Evolutionary conservation across 2,329 filamentous ascomycete species (phyloP).

Genomic region (Fusarium xylarioides): DNA sequence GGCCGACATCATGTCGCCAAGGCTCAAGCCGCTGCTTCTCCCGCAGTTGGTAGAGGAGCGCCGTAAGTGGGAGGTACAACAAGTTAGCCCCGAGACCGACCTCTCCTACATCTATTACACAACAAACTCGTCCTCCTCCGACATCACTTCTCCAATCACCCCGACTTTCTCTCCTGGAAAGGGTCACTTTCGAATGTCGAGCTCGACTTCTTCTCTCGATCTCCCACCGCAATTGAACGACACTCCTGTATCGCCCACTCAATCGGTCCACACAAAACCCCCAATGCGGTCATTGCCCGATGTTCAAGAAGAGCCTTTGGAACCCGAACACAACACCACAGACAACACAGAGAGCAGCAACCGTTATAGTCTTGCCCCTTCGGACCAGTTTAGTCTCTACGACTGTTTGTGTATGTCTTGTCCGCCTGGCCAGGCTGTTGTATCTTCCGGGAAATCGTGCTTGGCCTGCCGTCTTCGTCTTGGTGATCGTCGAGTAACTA

Average conservation of each 20-base stretch:
- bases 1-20: conserved; percentile 55
- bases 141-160: conserved; percentile 74
- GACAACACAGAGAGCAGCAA: conserved; percentile 47
- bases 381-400: conserved; percentile 59
- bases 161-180: conserved; percentile 71
- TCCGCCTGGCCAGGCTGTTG: conserved; percentile 6
- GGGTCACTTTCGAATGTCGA: conserved; percentile 72
- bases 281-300: conserved; percentile 78
- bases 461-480: conserved; percentile 4
- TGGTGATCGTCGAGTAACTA: conserved; percentile 19
- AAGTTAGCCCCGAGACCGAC: conserved; percentile 47
- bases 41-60: conserved; percentile 64
- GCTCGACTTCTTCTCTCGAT: conserved; percentile 82
- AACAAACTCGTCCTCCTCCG: conserved; percentile 68
- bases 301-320: conserved; percentile 83
- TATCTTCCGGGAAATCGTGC: conserved; percentile 1
- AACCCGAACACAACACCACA: conserved; percentile 64
- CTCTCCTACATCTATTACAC: conserved; percentile 54
- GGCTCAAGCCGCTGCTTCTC: conserved; percentile 63
- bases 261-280: conserved; percentile 55
- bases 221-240: conserved; percentile 61
- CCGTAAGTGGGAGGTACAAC: conserved; percentile 51
- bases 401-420: conserved; percentile 77
- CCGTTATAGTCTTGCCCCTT: conserved; percentile 56
- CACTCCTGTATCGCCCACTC: conserved; percentile 63